Conservation (phyloP, 2,329 filamentous ascomycete species). For the Microdochium paspali region DNA sequence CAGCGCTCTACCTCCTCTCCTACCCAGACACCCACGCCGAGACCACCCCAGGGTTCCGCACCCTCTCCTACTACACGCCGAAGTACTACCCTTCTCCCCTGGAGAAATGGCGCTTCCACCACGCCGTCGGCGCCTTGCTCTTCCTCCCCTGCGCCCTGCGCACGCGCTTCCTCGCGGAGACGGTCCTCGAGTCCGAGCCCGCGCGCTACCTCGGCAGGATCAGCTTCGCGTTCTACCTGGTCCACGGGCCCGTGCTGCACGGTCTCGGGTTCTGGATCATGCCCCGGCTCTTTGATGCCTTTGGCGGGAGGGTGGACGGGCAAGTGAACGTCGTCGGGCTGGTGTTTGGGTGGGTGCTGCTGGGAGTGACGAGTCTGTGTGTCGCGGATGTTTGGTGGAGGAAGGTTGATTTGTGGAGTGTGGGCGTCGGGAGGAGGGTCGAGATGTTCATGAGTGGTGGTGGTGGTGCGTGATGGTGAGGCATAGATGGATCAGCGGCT, state of each 20-base stretch:
- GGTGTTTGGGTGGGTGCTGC: slow-evolving; percentile 19
- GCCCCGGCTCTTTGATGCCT: slow-evolving; percentile 26
- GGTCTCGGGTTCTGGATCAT: slow-evolving; percentile 21
- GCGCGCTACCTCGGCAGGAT: slow-evolving; percentile 28
- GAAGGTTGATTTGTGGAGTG: slow-evolving; percentile 26
- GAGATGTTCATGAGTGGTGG: slow-evolving; percentile 10
- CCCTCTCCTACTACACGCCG: slow-evolving; percentile 22
- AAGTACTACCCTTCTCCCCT: slow-evolving; percentile 24
- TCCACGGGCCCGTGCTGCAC: slow-evolving; percentile 21
- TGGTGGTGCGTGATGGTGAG: neutral
- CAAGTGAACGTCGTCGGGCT: slow-evolving; percentile 10
- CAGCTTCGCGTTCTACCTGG: slow-evolving; percentile 31
- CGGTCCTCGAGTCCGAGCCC: slow-evolving; percentile 17
- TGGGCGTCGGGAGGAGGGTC: slow-evolving; percentile 23
- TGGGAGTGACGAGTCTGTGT: slow-evolving; percentile 22
- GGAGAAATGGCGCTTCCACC: slow-evolving; percentile 29
- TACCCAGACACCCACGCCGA: slow-evolving; percentile 28
- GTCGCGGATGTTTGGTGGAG: slow-evolving; percentile 24
- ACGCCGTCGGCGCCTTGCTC: slow-evolving; percentile 25
- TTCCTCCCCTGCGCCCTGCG: slow-evolving; percentile 24
- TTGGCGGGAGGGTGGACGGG: slow-evolving; percentile 13
- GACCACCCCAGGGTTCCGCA: slow-evolving; percentile 25
- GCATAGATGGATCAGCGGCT: neutral
- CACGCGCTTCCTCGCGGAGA: slow-evolving; percentile 14
- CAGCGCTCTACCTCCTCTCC: slow-evolving; percentile 27